Evolutionary conservation across 306 rosid species (phyloP).

Genomic region (Neltuma alba): DNA sequence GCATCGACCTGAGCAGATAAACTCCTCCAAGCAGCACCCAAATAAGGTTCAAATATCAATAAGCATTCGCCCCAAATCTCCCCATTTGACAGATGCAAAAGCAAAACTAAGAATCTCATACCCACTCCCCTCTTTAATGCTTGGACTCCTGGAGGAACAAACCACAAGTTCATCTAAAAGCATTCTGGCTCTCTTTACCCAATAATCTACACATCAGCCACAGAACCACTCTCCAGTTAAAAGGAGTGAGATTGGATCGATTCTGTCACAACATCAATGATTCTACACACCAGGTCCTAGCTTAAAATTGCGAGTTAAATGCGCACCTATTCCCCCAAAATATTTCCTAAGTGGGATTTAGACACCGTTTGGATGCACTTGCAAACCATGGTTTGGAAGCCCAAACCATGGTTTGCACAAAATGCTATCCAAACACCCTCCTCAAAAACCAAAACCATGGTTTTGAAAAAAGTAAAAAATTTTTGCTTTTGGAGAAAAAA

Average conservation of each 20-base stretch:
- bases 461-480: too few relatives aligned
- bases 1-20: conserved; percentile 20
- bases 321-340: too few relatives aligned
- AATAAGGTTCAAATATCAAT: background rate
- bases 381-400: too few relatives aligned
- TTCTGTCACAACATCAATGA: background rate
- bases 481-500: too few relatives aligned
- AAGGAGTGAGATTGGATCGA: background rate
- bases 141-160: too few relatives aligned
- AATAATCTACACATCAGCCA: background rate
- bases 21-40: background rate
- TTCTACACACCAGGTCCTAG: background rate
- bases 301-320: background rate
- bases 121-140: too few relatives aligned
- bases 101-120: background rate
- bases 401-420: too few relatives aligned
- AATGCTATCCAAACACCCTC: too few relatives aligned
- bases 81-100: background rate
- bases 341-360: background rate
- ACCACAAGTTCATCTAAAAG: background rate
- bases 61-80: background rate
- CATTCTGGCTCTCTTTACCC: background rate
- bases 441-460: too few relatives aligned
- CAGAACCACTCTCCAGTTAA: background rate
- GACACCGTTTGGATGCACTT: too few relatives aligned